These are phyloP conservation scores for Phyllostachys edulis DNA, from an alignment of 176 grass and related monocot species.

Conservation along the genomic window DNA sequence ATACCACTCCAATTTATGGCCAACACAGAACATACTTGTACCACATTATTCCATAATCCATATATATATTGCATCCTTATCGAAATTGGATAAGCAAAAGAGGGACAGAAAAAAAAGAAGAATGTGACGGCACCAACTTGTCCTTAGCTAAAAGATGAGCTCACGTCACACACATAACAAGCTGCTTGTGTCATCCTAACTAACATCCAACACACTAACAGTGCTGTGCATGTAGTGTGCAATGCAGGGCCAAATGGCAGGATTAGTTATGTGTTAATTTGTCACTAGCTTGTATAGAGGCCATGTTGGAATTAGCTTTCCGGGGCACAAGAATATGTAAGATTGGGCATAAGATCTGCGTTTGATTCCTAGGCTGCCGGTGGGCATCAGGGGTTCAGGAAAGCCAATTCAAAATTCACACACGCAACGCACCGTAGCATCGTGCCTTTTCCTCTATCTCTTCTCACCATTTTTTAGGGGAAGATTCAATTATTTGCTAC, in stretches of 20 bases:
- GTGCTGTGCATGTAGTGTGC: not conserved
- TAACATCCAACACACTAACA: not conserved
- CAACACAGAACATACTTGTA: not conserved
- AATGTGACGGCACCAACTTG: constrained; percentile 8
- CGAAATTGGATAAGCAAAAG: not conserved
- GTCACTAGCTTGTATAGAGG: not conserved
- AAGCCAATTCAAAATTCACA: not conserved
- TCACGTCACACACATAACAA: not conserved
- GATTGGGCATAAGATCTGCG: not conserved
- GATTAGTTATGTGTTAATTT: constrained; percentile 21
- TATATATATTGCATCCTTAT: not conserved
- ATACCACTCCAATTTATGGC: not conserved
- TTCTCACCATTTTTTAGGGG: too few relatives aligned
- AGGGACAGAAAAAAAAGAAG: not conserved
- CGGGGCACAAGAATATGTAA: not conserved
- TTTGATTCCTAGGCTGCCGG: not conserved
- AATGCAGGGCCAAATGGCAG: constrained; percentile 25
- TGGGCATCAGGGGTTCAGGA: not conserved
- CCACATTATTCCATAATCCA: not conserved
- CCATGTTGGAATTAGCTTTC: not conserved
- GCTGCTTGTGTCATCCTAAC: constrained; percentile 24
- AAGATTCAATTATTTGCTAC: too few relatives aligned
- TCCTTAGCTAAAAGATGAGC: constrained; percentile 11
- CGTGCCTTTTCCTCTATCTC: too few relatives aligned
- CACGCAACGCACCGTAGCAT: too few relatives aligned